A percentile compares a stretch with the other conserved stretches of the same genome.
These are phyloP conservation scores for Vitis rotundifolia DNA, from an alignment of 164 flowering plant genomes.

Conservation along the genomic window DNA sequence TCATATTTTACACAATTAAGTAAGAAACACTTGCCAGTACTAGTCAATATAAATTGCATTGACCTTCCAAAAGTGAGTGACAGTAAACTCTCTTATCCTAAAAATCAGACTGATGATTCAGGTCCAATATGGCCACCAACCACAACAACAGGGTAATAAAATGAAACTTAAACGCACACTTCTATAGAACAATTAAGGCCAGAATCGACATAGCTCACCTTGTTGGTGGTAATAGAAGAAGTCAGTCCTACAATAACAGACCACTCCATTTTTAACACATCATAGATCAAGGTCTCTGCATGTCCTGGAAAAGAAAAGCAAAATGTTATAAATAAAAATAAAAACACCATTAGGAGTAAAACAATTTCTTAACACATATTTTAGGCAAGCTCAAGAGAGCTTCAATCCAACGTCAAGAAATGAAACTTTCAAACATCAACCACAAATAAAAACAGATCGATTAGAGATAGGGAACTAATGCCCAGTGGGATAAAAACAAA, in stretches of 20 bases:
- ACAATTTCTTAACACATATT: background rate
- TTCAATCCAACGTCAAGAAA: background rate
- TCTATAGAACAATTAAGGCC: background rate
- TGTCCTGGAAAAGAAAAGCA: conserved; percentile 55
- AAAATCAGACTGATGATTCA: too few relatives aligned
- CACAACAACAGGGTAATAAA: background rate
- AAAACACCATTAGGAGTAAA: background rate
- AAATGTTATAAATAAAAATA: background rate
- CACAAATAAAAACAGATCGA: background rate
- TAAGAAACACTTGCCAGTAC: too few relatives aligned
- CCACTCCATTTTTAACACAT: conserved; percentile 86
- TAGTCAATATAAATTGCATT: too few relatives aligned
- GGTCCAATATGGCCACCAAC: background rate
- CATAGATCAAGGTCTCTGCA: conserved; percentile 80
- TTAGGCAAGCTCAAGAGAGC: background rate
- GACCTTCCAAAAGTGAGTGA: too few relatives aligned
- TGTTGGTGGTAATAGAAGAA: conserved; percentile 72
- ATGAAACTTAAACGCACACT: background rate
- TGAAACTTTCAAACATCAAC: background rate
- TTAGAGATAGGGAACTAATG: too few relatives aligned
- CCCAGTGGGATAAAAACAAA: too few relatives aligned
- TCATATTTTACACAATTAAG: too few relatives aligned
- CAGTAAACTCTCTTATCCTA: too few relatives aligned
- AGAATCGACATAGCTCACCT: conserved; percentile 47
- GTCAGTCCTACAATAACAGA: conserved; percentile 59